Evolutionary conservation across 768 basidiomycete species (phyloP), one percentile per base, ranked within the genome.

Genomic region (Termitomyces sp.): DNA sequence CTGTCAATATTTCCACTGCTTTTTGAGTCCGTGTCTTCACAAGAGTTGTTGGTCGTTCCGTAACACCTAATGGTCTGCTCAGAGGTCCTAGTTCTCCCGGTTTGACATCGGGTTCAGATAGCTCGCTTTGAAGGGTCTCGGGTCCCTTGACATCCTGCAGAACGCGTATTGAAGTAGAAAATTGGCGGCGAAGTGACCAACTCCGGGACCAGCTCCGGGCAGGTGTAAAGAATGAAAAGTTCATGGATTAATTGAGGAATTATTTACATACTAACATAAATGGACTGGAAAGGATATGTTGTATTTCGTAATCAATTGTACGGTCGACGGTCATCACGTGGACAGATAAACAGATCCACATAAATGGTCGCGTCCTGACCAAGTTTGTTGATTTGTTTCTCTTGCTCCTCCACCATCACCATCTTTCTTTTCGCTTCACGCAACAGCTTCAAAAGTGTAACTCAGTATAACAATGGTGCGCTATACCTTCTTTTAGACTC

Each of bases 31-130:
- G 82, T 50, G 86, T 82, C 70, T 81, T 85, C 46, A 72, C 69
- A 12, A 81, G 71, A 8, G 89, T 85, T 6, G 81, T 82, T 1
- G 94, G 95, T 29, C 80, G 78, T 59, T 88, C 83, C 46, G 76
- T 74, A 40, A 95, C 82, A n/a, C 95, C 95, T 10, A 96, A 76
- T 9, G 95, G 92, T 25, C 90, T 76, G 59, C 77, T 79, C 34
- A 92, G 73, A 31, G 75, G 72, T 43, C 71, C 71, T 36, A 82
- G 60, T 5, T 66, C 68, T 37, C 63, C 59, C 29, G 63, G 59
- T 53, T 69, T 69, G 5, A 61, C 64, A 29, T 64, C 61, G 3
- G 69, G 55, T 3, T 57, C 60, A 64, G 66, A 59, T 59, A 61
- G 48, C 32, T 68, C 64, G 62, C 60, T 47, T 37, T 66, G 47